A percentile compares a stretch with the other conserved stretches of the same genome.
These are phyloP conservation scores for Cadophora sp. DNA, from an alignment of 2,329 filamentous ascomycete genomes.

Conservation along the genomic window DNA sequence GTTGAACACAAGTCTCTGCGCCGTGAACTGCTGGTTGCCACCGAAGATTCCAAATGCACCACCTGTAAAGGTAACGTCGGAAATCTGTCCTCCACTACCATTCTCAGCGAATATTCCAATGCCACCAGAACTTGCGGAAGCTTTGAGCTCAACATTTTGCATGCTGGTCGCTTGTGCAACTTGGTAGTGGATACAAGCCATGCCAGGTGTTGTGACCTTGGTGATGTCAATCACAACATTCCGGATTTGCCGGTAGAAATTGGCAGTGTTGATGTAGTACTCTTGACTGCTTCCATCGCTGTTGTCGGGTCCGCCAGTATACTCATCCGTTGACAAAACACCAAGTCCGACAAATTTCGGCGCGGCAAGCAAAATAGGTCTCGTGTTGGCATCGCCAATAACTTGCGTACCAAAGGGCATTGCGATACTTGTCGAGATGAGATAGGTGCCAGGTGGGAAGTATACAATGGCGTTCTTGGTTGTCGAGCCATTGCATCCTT, in stretches of 20 bases:
- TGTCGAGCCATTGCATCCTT: conserved; percentile 49
- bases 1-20: conserved; percentile 69
- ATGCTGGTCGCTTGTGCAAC: too few relatives aligned
- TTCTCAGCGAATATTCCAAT: conserved; percentile 26
- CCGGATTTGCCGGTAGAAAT: too few relatives aligned
- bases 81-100: conserved; percentile 29
- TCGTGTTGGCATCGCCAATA: conserved; percentile 34
- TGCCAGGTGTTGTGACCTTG: too few relatives aligned
- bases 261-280: background rate
- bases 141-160: too few relatives aligned
- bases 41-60: conserved; percentile 52
- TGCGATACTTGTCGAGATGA: conserved; percentile 22
- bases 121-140: too few relatives aligned
- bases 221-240: conserved; percentile 10
- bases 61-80: conserved; percentile 23
- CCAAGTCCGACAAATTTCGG: conserved; percentile 77
- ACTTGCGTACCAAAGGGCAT: conserved; percentile 26
- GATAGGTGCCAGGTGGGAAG: conserved; percentile 31
- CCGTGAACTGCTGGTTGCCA: conserved; percentile 69
- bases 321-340: conserved; percentile 73
- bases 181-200: too few relatives aligned
- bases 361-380: conserved; percentile 76
- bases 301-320: conserved; percentile 56
- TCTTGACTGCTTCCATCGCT: conserved; percentile 47
- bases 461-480: conserved; percentile 49